Conservation (phyloP, 441 rosid species). For the Euphorbia celastroides region DNA sequence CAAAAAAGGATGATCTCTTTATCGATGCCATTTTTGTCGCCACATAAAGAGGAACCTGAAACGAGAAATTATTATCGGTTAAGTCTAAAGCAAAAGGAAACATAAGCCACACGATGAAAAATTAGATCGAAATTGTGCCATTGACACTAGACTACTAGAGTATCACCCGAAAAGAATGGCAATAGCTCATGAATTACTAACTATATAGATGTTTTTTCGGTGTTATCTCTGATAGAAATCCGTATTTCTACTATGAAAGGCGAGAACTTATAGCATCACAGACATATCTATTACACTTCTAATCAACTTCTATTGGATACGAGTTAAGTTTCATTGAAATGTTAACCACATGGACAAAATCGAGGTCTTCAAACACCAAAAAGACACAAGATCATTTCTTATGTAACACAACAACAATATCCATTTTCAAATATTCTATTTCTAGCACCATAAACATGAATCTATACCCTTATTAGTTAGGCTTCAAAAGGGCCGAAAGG, state of each 20-base stretch:
- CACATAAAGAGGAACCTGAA: conserved; percentile 76
- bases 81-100: conserved; percentile 2
- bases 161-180: not conserved
- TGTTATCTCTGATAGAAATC: not conserved
- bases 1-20: conserved; percentile 68
- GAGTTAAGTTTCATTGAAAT: not conserved
- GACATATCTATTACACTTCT: not conserved
- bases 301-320: too few species aligned
- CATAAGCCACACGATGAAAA: too few species aligned
- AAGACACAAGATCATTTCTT: not conserved
- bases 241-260: not conserved
- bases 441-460: not conserved
- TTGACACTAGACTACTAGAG: too few species aligned
- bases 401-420: not conserved
- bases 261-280: not conserved
- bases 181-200: not conserved
- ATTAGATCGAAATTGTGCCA: too few species aligned
- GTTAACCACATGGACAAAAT: not conserved
- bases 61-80: conserved; percentile 8
- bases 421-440: not conserved
- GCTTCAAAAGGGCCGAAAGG: not conserved
- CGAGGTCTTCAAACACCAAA: not conserved
- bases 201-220: not conserved
- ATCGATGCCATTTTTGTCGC: conserved; percentile 94
- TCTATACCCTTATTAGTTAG: not conserved